Evolutionary conservation across 768 basidiomycete species (phyloP).

Genomic region (Phylloporus scabripes): DNA sequence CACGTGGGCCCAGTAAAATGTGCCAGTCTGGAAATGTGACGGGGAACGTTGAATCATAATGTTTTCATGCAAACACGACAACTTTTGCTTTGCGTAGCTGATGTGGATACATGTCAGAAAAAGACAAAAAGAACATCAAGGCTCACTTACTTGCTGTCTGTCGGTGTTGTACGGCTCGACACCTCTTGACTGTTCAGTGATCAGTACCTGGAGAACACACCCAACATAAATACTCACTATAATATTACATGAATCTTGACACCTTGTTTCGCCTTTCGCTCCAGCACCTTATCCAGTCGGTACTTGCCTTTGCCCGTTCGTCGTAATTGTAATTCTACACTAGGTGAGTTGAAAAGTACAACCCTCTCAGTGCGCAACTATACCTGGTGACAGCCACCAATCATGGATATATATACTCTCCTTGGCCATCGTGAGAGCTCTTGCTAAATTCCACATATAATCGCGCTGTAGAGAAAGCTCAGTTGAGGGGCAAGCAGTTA

Average conservation of each 20-base stretch:
- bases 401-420: conserved; percentile 93
- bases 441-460: conserved; percentile 96
- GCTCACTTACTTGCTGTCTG: conserved; percentile 74
- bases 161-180: conserved; percentile 89
- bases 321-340: conserved; percentile 74
- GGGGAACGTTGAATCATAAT: conserved; percentile 96
- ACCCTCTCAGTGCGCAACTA: conserved; percentile 2
- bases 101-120: conserved; percentile 6
- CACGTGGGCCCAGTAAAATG: conserved; percentile 98
- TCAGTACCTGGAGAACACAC: conserved; percentile 1
- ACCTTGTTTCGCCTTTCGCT: conserved; percentile 90
- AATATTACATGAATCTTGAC: conserved; percentile 95
- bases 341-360: background rate
- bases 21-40: conserved; percentile 95
- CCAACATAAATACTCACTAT: conserved; percentile 51
- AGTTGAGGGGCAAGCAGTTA: background rate
- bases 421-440: conserved; percentile 84
- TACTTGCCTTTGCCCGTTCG: conserved; percentile 82
- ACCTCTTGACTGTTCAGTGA: conserved; percentile 73
- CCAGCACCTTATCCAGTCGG: conserved; percentile 78
- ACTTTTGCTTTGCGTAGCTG: conserved; percentile 82
- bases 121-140: background rate
- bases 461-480: conserved; percentile 58
- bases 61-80: conserved; percentile 80
- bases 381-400: conserved; percentile 95